phyloP scores from a whole-genome alignment of 352 stramenopile genomes.

The Phytopythium litorale region DNA sequence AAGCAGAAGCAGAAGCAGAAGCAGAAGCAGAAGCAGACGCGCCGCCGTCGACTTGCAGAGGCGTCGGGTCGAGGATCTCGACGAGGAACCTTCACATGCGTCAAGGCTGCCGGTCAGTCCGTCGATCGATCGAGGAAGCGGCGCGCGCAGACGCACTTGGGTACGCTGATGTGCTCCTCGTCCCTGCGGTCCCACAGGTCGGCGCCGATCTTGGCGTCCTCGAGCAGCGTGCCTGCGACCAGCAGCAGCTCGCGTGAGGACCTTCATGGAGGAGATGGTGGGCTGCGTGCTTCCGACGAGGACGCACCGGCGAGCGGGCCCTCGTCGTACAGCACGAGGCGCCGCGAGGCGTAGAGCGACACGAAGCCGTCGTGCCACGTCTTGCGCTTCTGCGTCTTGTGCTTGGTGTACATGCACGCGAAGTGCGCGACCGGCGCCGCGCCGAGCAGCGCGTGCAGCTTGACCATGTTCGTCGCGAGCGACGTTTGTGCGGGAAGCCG shows the following conservation, averaged over 20 bases:
- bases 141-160: slow-evolving; percentile 33
- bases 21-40: neutral
- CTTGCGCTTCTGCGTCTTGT: slow-evolving; percentile 87
- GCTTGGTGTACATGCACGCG: slow-evolving; percentile 86
- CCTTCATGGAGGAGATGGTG: neutral
- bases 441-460: slow-evolving; percentile 47
- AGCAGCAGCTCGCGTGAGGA: neutral
- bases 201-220: slow-evolving; percentile 47
- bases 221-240: slow-evolving; percentile 42
- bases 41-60: slow-evolving; percentile 16
- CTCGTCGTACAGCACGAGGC: slow-evolving; percentile 62
- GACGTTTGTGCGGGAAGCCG: no score
- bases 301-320: slow-evolving; percentile 26
- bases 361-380: slow-evolving; percentile 79
- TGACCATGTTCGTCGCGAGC: slow-evolving; percentile 36
- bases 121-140: neutral
- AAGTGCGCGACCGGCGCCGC: slow-evolving; percentile 38
- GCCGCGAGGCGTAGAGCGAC: slow-evolving; percentile 40
- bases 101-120: neutral
- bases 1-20: neutral
- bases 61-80: slow-evolving; percentile 65
- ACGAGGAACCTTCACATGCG: slow-evolving; percentile 52
- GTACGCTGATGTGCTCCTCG: slow-evolving; percentile 46
- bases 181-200: slow-evolving; percentile 61
- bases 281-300: neutral